Conservation (phyloP, 805 yeast species). For the Saccharomycopsis fodiens region DNA sequence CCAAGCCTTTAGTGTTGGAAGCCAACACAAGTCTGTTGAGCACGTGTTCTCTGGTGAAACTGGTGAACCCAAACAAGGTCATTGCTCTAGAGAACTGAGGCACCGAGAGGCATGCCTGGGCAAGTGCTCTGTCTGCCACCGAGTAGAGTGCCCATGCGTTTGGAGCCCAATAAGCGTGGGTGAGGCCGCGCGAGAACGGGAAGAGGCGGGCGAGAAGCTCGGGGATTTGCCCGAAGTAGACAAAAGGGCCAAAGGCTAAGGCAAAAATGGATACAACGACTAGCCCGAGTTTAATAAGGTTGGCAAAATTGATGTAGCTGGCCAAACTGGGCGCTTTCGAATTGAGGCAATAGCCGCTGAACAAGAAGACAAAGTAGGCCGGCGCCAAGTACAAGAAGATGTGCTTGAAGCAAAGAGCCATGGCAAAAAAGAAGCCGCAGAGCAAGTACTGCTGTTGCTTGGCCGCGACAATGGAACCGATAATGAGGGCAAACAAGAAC, state of each 20-base stretch:
- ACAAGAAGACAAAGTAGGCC: constrained; percentile 74
- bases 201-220: constrained; percentile 65
- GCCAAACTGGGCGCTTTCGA: constrained; percentile 16
- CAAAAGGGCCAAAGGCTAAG: constrained; percentile 75
- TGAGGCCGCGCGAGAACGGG: constrained; percentile 90
- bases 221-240: constrained; percentile 50
- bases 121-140: constrained; percentile 63
- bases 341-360: constrained; percentile 64
- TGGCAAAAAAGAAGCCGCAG: constrained; percentile 65
- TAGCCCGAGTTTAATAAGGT: constrained; percentile 52
- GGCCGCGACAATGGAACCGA: constrained; percentile 68
- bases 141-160: constrained; percentile 95
- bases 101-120: constrained; percentile 27
- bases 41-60: constrained; percentile 7
- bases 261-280: constrained; percentile 56
- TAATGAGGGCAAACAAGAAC: constrained; percentile 77
- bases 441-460: constrained; percentile 45
- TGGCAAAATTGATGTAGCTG: constrained; percentile 40
- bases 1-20: constrained; percentile 55
- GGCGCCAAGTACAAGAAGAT: constrained; percentile 92
- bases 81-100: constrained; percentile 40
- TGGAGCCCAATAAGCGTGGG: constrained; percentile 99
- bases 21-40: not conserved
- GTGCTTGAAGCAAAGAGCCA: constrained; percentile 86
- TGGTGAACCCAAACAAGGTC: constrained; percentile 24